Evolutionary conservation across 176 grass and related monocot species (phyloP).

Genomic region (Carex littledalei): DNA sequence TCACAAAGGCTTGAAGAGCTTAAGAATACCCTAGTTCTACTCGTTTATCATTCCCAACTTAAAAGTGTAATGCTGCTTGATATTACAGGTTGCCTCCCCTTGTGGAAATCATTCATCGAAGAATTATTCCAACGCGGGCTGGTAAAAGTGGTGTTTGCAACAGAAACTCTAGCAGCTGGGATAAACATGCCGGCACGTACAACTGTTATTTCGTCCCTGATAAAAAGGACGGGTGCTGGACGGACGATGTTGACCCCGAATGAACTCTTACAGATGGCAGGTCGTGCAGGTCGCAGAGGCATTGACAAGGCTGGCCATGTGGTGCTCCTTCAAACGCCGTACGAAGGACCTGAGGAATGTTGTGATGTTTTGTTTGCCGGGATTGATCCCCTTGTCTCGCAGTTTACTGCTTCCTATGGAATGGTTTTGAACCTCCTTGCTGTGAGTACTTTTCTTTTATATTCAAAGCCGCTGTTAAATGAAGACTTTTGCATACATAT

Average conservation of each 20-base stretch:
- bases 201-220: slow-evolving; percentile 80
- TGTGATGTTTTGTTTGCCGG: slow-evolving; percentile 82
- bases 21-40: too few species aligned
- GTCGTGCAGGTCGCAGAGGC: slow-evolving; percentile 93
- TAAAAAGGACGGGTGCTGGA: slow-evolving; percentile 66
- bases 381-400: slow-evolving; percentile 91
- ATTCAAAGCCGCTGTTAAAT: neutral
- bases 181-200: slow-evolving; percentile 99
- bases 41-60: too few species aligned
- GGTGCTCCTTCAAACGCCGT: slow-evolving; percentile 84
- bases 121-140: slow-evolving; percentile 90
- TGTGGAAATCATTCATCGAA: slow-evolving; percentile 98
- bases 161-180: slow-evolving; percentile 96
- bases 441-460: slow-evolving; percentile 42
- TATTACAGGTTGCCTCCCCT: slow-evolving; percentile 63
- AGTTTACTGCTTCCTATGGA: slow-evolving; percentile 96
- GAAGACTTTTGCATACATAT: slow-evolving; percentile 6
- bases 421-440: slow-evolving; percentile 99
- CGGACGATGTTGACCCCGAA: slow-evolving; percentile 75
- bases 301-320: slow-evolving; percentile 87
- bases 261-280: slow-evolving; percentile 94
- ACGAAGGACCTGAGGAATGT: slow-evolving; percentile 81
- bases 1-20: too few species aligned
- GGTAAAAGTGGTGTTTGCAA: slow-evolving; percentile 96
- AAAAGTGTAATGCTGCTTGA: neutral